Evolutionary conservation across 2,329 filamentous ascomycete genomes (phyloP).

Genomic region (Claviceps purpurea): DNA sequence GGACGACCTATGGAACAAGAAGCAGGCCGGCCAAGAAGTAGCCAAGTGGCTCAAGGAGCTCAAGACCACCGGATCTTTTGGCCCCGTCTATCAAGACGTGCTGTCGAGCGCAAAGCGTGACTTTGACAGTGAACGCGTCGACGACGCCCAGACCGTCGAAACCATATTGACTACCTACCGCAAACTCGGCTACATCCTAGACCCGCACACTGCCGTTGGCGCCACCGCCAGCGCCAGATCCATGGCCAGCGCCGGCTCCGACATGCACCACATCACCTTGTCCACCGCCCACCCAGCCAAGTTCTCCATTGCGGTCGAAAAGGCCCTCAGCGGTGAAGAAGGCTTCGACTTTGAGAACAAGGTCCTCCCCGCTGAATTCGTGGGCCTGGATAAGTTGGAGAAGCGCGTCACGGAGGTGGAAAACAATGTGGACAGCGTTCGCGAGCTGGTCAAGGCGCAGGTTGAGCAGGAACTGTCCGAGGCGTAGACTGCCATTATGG

Average conservation of each 20-base stretch:
- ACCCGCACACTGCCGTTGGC: conserved; percentile 86
- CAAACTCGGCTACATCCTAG: conserved; percentile 63
- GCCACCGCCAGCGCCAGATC: conserved; percentile 64
- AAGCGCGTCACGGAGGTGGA: conserved; percentile 57
- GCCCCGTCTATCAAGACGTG: conserved; percentile 59
- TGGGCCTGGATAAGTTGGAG: conserved; percentile 64
- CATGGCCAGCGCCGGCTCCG: conserved; percentile 36
- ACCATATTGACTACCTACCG: conserved; percentile 46
- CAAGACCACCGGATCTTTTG: conserved; percentile 71
- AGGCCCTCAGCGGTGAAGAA: conserved; percentile 57
- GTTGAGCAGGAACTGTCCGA: conserved; percentile 50
- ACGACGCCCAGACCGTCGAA: conserved; percentile 51
- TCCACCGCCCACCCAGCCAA: conserved; percentile 95
- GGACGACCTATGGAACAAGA: conserved; percentile 53
- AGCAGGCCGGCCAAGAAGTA: conserved; percentile 63
- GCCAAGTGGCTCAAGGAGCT: conserved; percentile 65
- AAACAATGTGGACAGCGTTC: conserved; percentile 60
- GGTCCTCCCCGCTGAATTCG: conserved; percentile 70
- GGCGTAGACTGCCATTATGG: conserved; percentile 1
- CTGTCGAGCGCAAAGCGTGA: conserved; percentile 55
- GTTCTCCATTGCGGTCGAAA: conserved; percentile 73
- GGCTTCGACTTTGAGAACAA: conserved; percentile 62
- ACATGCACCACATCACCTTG: conserved; percentile 63
- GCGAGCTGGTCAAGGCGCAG: conserved; percentile 61
- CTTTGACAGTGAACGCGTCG: conserved; percentile 70